Base-by-base conservation (phyloP, 139 green algal species). In the Volvox africanus region DNA sequence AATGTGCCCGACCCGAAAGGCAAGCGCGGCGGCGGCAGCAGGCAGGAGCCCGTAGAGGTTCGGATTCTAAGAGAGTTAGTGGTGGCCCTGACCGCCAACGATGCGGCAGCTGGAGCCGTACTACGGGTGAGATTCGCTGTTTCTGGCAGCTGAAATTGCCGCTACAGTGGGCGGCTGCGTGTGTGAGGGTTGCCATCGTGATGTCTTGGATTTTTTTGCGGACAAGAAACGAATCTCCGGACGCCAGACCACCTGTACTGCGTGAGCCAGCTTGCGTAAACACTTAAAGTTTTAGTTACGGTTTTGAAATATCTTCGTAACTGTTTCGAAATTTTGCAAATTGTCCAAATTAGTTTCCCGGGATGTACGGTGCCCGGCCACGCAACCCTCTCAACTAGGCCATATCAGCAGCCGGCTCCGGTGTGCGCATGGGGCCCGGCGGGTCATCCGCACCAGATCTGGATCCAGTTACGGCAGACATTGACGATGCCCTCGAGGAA, bases 11-110 rank as follows among this genome's bases (percentile, higher is more conserved):
- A 84, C 22, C 22, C 22, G 14, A 89, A 89, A 71, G 85, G 85
- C 69, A 89, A 89, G 85, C 85, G 85, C 26, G 69, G 69, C 69
- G 83, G 33, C 62, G 83, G 82, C 19, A 65, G 83, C 67, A 36
- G 69, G 1, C 26, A 71, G 26, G 85, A 89, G 85, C 11, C 69
- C 6, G 85, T 82, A 26, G 85, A 89, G 69, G 85, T 89, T 36
- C 69, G 37, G 44, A 30, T 89, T 69, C 85, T 89, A 30, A 36
- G 85, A 19, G 85, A 89, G 85, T 21, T 89, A 68, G 37, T 30
- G 28, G 85, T 89, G 36, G 85, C 85, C 26, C 68, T 89, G 69
- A 71, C 85, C 69, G 85, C 85, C 16, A 89, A 89, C 28, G 85
- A 89, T 3, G 85, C 85, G n/a, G 85, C 85, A 28, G 37, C 37